Evolutionary conservation across 2,329 filamentous ascomycete species (phyloP), one percentile per base, ranked within the genome.

Genomic region (Pseudogymnoascus sp.): DNA sequence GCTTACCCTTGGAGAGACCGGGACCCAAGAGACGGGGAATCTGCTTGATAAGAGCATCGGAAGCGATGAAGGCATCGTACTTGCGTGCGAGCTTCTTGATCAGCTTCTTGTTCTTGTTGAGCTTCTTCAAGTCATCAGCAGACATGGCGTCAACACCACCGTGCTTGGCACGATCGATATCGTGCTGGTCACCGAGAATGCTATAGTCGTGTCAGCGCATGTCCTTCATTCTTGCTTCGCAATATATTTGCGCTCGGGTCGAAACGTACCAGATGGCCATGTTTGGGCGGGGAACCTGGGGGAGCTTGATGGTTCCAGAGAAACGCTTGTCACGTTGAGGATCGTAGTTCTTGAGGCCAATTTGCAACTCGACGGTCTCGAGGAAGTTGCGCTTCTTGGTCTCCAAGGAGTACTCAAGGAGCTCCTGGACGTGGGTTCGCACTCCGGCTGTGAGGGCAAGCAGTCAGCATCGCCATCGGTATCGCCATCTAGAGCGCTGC

Each of bases 41-140:
- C 86, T 97, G 93, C 89, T 96, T 97, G 89, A 99, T 97, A 77
- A 99, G 84, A 76, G 89, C 84, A 78, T 99, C 95, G 78, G 93
- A 97, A 79, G 95, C 90, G 78, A 99, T 82, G 84, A 99, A 99
- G 74, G 95, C 95, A 82, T 99, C 95, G 88, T 99, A 97, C 87
- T 99, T 99, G 88, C 93, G 92, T 70, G 95, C 95, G 72, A 99
- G 90, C 90, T 99, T 99, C 92, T 99, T 99, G 89, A 99, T 97
- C 77, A 97, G 89, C 90, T 99, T 99, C 91, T 99, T 97, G 91
- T 99, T 99, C 91, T 99, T 99, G 90, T 99, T 99, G 73, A 99
- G 91, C 90, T 99, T 99, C 91, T 99, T 99, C 83, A 99, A 83
- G 82, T 99, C 95, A 76, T 99, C 95, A 71, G 91, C 82, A 76